phyloP scores from a whole-genome alignment of 805 yeast species.

The Cyberlindnera sargentensis region DNA sequence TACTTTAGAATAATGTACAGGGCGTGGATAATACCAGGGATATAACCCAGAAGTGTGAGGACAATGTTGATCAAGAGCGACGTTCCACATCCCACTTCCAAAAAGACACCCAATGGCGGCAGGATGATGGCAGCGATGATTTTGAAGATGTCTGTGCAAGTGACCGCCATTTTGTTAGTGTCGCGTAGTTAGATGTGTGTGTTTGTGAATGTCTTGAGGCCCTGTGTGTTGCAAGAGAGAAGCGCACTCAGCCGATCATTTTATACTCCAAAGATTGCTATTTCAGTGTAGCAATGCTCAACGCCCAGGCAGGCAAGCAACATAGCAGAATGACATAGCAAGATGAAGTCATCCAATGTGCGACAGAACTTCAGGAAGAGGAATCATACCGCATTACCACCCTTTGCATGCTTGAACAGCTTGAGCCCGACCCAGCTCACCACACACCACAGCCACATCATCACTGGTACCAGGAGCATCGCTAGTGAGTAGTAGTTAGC shows the following conservation, averaged over 20 bases:
- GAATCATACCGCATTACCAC: conserved; percentile 28
- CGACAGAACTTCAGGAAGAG: too few species aligned
- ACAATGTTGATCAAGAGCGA: conserved; percentile 40
- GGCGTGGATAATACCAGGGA: conserved; percentile 66
- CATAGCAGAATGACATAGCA: too few species aligned
- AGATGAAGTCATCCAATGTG: too few species aligned
- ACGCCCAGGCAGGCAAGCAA: too few species aligned
- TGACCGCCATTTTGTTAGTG: conserved; percentile 34
- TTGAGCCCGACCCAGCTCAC: conserved; percentile 77
- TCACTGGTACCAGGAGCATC: conserved; percentile 27
- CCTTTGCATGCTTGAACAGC: conserved; percentile 72
- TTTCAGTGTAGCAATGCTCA: background rate
- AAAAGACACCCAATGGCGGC: conserved; percentile 53
- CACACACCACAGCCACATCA: conserved; percentile 62
- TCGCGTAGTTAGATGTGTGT: too few species aligned
- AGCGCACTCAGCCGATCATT: background rate
- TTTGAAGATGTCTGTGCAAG: conserved; percentile 42
- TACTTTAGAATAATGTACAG: conserved; percentile 38
- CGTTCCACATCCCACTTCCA: conserved; percentile 41
- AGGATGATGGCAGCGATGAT: conserved; percentile 41
- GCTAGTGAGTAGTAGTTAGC: conserved; percentile 29
- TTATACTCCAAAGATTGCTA: background rate
- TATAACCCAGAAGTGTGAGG: conserved; percentile 60
- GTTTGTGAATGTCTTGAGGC: background rate
- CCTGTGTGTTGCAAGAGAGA: background rate